Percentiles rank a stretch among this genome's conserved stretches.
Conservation (phyloP, 331 rosid species). For the Pyracantha coccinea region DNA sequence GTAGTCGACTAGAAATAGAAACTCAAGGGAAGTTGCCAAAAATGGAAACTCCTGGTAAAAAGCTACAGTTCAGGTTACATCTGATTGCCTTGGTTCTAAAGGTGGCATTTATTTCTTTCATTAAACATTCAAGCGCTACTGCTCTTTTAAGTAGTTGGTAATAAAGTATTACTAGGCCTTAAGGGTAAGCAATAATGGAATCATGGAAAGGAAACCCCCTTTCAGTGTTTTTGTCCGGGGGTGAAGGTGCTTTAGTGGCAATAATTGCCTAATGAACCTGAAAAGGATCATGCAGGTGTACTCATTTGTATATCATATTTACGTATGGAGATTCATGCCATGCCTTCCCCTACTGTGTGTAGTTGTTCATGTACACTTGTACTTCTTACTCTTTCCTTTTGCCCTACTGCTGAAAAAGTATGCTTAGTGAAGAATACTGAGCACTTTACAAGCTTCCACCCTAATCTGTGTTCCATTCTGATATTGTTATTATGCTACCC, state of each 20-base stretch:
- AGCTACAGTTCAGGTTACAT: not conserved
- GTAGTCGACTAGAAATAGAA: not conserved
- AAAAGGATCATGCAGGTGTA: not conserved
- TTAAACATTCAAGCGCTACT: not conserved
- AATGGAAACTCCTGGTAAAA: not conserved
- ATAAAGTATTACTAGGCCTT: not conserved
- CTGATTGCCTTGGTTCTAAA: not conserved
- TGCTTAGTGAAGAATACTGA: not conserved
- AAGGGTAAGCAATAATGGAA: not conserved
- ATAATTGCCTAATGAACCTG: not conserved
- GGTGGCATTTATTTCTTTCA: not conserved
- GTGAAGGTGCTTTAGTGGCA: not conserved
- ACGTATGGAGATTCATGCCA: not conserved
- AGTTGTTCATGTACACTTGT: not conserved
- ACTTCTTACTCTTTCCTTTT: not conserved
- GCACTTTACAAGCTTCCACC: not conserved
- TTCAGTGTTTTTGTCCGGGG: not conserved
- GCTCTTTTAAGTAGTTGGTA: not conserved
- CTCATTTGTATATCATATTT: not conserved
- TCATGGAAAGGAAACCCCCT: not conserved
- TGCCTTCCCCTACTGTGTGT: not conserved
- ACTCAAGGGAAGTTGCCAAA: not conserved
- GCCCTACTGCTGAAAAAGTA: not conserved
- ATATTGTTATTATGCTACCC: not conserved
- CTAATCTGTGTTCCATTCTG: not conserved